A percentile compares a stretch with the other conserved stretches of the same genome.
phyloP scores from a whole-genome alignment of 129 eudicot species.

The Heracleum sosnowskyi region DNA sequence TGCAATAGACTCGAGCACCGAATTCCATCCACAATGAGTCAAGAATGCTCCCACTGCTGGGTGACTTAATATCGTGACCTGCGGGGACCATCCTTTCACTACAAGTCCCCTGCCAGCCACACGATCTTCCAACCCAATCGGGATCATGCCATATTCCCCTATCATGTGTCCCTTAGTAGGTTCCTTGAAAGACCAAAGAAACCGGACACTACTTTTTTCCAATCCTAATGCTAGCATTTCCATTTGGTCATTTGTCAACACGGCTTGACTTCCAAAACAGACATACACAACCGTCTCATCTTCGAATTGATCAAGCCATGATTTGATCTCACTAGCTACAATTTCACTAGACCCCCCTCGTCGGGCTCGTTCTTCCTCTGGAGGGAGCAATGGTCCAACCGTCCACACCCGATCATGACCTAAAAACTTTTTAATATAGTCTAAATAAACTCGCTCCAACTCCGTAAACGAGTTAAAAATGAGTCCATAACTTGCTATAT shows the following conservation, averaged over 20 bases:
- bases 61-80: constrained; percentile 51
- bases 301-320: constrained; percentile 48
- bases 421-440: constrained; percentile 20
- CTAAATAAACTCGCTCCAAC: constrained; percentile 41
- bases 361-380: constrained; percentile 1
- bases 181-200: constrained; percentile 33
- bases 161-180: constrained; percentile 36
- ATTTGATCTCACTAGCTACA: constrained; percentile 8
- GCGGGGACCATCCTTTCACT: constrained; percentile 67
- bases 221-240: constrained; percentile 33
- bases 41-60: constrained; percentile 42
- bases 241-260: constrained; percentile 49
- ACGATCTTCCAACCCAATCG: constrained; percentile 50
- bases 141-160: constrained; percentile 30
- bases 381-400: constrained; percentile 54
- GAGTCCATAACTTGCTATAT: constrained; percentile 42
- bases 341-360: constrained; percentile 42
- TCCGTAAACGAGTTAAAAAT: constrained; percentile 50
- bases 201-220: constrained; percentile 42
- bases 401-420: constrained; percentile 54
- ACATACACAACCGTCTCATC: constrained; percentile 40
- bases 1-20: constrained; percentile 38
- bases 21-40: constrained; percentile 79
- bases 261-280: constrained; percentile 61
- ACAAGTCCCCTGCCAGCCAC: constrained; percentile 52